phyloP scores from a whole-genome alignment of 2,329 filamentous ascomycete genomes.

The Penicillium nordicum region DNA sequence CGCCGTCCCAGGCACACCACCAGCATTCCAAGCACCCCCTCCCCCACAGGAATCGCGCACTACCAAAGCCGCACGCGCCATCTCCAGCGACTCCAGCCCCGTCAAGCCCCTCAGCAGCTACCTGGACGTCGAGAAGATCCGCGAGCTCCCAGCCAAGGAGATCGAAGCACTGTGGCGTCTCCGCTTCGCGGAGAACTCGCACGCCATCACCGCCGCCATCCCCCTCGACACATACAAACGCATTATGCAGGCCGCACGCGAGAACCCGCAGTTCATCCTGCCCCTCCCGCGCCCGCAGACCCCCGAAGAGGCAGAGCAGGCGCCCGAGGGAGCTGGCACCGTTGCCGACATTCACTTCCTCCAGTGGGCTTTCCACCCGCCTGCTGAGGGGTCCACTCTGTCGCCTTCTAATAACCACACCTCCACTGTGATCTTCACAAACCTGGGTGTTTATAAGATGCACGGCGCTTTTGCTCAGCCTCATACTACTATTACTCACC shows the following conservation, averaged over 20 bases:
- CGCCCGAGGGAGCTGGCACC: constrained; percentile 24
- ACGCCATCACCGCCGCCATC: constrained; percentile 80
- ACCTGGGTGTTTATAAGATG: constrained; percentile 87
- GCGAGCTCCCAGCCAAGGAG: constrained; percentile 70
- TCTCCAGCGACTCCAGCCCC: constrained; percentile 50
- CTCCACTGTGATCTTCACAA: constrained; percentile 83
- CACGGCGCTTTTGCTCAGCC: constrained; percentile 85
- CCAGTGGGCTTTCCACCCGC: constrained; percentile 87
- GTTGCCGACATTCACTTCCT: constrained; percentile 88
- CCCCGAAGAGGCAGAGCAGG: constrained; percentile 26
- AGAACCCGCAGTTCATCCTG: constrained; percentile 84
- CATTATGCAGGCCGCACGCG: constrained; percentile 68
- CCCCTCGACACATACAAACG: constrained; percentile 68
- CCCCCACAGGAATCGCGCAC: constrained; percentile 33
- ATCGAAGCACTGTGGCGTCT: constrained; percentile 88
- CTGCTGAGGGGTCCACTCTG: constrained; percentile 35
- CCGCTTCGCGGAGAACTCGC: constrained; percentile 69
- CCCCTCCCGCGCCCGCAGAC: constrained; percentile 61
- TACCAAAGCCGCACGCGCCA: constrained; percentile 36
- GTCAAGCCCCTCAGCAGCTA: constrained; percentile 65
- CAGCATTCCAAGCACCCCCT: constrained; percentile 36
- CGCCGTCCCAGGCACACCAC: constrained; percentile 35
- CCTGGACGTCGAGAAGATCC: constrained; percentile 76
- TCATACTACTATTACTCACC: constrained; percentile 91
- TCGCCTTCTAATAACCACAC: constrained; percentile 53